Percentiles rank a stretch among this genome's conserved stretches.
Conservation (phyloP, 1,139 yeast species). For the Pichia sp. region DNA sequence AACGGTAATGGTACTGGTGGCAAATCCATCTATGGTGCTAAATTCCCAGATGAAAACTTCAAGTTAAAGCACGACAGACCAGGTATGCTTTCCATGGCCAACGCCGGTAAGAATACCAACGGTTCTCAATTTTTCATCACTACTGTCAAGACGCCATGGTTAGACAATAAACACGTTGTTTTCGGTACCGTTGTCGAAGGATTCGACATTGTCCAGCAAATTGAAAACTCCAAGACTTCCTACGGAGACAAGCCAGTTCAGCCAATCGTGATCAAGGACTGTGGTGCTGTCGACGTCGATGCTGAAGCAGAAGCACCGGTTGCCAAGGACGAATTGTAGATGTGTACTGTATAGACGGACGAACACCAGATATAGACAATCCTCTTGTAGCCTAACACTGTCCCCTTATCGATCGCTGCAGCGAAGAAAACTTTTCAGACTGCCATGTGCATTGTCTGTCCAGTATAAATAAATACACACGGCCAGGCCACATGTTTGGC, state of each 20-base stretch:
- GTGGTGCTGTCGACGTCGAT: slow-evolving; percentile 36
- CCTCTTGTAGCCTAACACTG: no score
- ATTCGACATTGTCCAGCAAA: slow-evolving; percentile 46
- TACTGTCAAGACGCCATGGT: slow-evolving; percentile 52
- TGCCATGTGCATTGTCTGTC: no score
- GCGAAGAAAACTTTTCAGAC: no score
- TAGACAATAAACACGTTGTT: slow-evolving; percentile 54
- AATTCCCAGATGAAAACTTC: slow-evolving; percentile 54
- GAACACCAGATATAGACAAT: neutral
- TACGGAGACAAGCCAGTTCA: slow-evolving; percentile 47
- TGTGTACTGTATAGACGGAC: no score
- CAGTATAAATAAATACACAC: no score
- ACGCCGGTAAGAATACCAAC: slow-evolving; percentile 54
- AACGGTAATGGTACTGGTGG: slow-evolving; percentile 58
- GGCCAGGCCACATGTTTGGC: no score
- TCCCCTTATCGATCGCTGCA: no score
- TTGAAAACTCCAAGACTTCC: slow-evolving; percentile 47
- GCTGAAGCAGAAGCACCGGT: slow-evolving; percentile 2
- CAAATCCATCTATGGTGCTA: slow-evolving; percentile 51
- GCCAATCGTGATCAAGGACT: slow-evolving; percentile 40
- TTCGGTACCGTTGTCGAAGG: slow-evolving; percentile 57
- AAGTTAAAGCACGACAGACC: slow-evolving; percentile 52
- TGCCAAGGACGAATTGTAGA: slow-evolving; percentile 26
- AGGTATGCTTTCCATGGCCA: slow-evolving; percentile 56
- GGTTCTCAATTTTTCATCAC: slow-evolving; percentile 60